Percentiles rank a stretch among this genome's conserved stretches.
Conservation (phyloP, 2,329 filamentous ascomycete species). For the Exophiala sp. region DNA sequence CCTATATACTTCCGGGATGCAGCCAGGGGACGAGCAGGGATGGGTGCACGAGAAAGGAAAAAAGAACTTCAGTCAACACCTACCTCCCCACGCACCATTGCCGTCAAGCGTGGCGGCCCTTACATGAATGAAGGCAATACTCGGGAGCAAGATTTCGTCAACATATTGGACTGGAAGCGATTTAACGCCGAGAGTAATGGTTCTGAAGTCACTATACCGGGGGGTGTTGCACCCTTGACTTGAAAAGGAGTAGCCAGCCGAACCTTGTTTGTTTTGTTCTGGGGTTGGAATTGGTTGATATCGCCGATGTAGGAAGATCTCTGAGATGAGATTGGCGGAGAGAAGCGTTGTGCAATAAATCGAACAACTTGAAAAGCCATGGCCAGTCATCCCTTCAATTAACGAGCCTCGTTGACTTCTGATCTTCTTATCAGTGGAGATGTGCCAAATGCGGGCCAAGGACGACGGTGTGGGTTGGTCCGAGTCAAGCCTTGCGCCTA, state of each 20-base stretch:
- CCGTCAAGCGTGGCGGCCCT: conserved; percentile 7
- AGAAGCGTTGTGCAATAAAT: conserved; percentile 7
- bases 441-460: conserved; percentile 13
- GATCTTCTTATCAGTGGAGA: conserved; percentile 17
- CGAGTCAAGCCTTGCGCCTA: conserved; percentile 14
- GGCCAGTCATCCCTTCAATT: conserved; percentile 6
- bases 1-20: conserved; percentile 11
- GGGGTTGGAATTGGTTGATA: conserved; percentile 9
- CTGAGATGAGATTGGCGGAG: conserved; percentile 9
- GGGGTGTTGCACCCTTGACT: conserved; percentile 8
- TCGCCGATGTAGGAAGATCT: background rate
- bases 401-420: conserved; percentile 14
- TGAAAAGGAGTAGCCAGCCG: conserved; percentile 6
- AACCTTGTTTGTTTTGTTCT: conserved; percentile 1
- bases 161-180: conserved; percentile 9
- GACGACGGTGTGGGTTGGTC: conserved; percentile 1
- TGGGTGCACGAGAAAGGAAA: background rate
- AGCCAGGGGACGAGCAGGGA: background rate
- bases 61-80: background rate
- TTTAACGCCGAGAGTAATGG: background rate
- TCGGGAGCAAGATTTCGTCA: background rate
- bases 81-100: conserved; percentile 13
- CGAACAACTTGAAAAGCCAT: conserved; percentile 3
- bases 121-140: background rate
- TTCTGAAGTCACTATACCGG: conserved; percentile 2